phyloP scores from a whole-genome alignment of 192 early-diverging fungal species.

The Coemansia sp. region DNA sequence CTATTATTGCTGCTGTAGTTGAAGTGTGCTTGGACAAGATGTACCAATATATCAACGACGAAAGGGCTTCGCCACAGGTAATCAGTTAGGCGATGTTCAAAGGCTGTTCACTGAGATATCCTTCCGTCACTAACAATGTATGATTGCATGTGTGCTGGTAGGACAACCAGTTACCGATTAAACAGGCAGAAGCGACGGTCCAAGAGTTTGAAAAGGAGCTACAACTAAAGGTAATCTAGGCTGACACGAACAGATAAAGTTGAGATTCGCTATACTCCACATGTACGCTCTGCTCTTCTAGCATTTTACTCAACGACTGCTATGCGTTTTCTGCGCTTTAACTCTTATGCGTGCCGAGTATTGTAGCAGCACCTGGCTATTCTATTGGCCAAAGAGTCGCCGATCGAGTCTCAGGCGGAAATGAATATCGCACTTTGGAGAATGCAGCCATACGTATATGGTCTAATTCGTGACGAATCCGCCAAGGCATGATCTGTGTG shows the following conservation, averaged over 20 bases:
- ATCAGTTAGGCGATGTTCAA: neutral
- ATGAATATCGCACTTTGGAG: slow-evolving; percentile 43
- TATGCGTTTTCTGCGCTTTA: neutral
- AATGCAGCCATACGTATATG: slow-evolving; percentile 38
- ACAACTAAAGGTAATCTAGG: slow-evolving; percentile 45
- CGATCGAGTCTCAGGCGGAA: slow-evolving; percentile 32
- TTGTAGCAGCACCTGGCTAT: slow-evolving; percentile 40
- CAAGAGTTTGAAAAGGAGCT: slow-evolving; percentile 41
- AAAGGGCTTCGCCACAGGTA: neutral
- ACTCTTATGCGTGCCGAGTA: neutral
- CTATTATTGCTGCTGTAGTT: slow-evolving; percentile 16
- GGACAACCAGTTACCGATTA: neutral
- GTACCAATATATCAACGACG: slow-evolving; percentile 11
- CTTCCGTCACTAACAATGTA: neutral
- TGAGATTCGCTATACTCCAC: neutral
- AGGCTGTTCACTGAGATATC: neutral
- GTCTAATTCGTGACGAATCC: neutral
- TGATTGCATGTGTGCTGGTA: neutral
- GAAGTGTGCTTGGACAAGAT: slow-evolving; percentile 28
- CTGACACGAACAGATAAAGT: neutral
- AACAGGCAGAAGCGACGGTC: neutral
- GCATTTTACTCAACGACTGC: neutral
- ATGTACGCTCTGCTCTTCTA: neutral
- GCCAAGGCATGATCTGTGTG: neutral
- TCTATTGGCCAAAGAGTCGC: slow-evolving; percentile 18